A percentile compares a stretch with the other conserved stretches of the same genome.
Evolutionary conservation across 495 filamentous ascomycete species (phyloP).

Genomic region (Hypoxylon perforatum): DNA sequence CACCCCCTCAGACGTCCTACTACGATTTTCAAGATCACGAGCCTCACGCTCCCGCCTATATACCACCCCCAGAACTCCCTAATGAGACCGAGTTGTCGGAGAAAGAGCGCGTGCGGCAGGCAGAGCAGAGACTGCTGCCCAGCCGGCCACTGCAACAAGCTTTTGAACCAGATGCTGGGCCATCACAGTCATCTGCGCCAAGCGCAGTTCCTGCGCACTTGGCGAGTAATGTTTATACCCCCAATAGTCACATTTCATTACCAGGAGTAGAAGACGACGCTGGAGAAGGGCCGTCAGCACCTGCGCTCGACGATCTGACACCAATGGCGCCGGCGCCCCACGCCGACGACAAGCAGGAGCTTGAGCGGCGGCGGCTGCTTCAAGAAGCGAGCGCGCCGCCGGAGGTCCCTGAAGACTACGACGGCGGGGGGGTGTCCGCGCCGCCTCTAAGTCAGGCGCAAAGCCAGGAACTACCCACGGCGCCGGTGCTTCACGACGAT

Average conservation of each 20-base stretch:
- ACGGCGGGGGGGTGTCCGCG: conserved; percentile 38
- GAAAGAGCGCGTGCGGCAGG: conserved; percentile 73
- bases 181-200: conserved; percentile 54
- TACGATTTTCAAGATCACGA: conserved; percentile 43
- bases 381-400: conserved; percentile 77
- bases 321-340: conserved; percentile 44
- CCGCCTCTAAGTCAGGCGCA: conserved; percentile 28
- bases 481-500: conserved; percentile 73
- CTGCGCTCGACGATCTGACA: conserved; percentile 57
- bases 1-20: conserved; percentile 43
- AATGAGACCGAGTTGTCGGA: conserved; percentile 70
- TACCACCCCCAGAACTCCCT: conserved; percentile 65
- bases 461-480: conserved; percentile 64
- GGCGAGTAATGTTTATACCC: conserved; percentile 52
- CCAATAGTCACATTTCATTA: conserved; percentile 30
- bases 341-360: conserved; percentile 86
- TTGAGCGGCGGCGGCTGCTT: conserved; percentile 78
- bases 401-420: conserved; percentile 61
- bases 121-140: conserved; percentile 75
- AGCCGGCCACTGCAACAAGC: conserved; percentile 68
- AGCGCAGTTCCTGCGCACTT: conserved; percentile 23
- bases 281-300: conserved; percentile 56
- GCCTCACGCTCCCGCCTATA: conserved; percentile 49
- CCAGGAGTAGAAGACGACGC: conserved; percentile 6
- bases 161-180: conserved; percentile 57